Percentiles rank a stretch among this genome's conserved stretches.
These are phyloP conservation scores for Sarocladiaceae sp. DNA, from an alignment of 2,329 filamentous ascomycete species.

Conservation along the genomic window DNA sequence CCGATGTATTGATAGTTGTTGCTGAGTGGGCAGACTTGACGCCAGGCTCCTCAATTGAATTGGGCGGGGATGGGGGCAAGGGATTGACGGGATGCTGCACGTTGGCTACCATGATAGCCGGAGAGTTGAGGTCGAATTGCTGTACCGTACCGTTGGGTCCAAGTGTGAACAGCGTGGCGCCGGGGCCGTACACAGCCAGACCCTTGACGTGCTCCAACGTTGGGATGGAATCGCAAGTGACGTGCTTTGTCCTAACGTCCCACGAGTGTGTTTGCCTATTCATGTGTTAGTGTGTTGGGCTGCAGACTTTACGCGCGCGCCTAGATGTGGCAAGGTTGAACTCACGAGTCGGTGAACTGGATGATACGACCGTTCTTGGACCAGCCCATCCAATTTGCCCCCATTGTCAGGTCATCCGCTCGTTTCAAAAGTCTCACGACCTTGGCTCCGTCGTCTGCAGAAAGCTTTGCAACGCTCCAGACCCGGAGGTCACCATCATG, in stretches of 20 bases:
- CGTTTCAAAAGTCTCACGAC: constrained; percentile 84
- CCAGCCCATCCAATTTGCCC: constrained; percentile 96
- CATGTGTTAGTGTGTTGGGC: constrained; percentile 26
- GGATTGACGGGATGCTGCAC: constrained; percentile 80
- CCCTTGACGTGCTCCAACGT: constrained; percentile 78
- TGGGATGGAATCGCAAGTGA: constrained; percentile 83
- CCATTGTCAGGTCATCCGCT: constrained; percentile 66
- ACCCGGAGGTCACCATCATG: constrained; percentile 88
- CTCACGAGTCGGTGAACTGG: constrained; percentile 86
- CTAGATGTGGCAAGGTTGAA: constrained; percentile 28
- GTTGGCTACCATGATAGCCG: constrained; percentile 74
- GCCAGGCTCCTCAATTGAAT: constrained; percentile 69
- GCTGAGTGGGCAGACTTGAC: constrained; percentile 44
- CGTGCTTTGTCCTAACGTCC: constrained; percentile 98
- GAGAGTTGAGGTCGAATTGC: constrained; percentile 89
- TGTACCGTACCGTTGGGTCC: constrained; percentile 86
- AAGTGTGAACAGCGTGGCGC: constrained; percentile 87
- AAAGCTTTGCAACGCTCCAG: constrained; percentile 89
- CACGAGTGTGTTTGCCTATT: constrained; percentile 83
- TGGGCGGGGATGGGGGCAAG: constrained; percentile 76
- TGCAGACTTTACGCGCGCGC: constrained; percentile 41
- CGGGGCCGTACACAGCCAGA: constrained; percentile 83
- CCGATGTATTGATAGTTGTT: constrained; percentile 37
- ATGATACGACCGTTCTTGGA: constrained; percentile 96
- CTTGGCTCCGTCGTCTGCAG: constrained; percentile 71